Conservation (phyloP, 2,329 filamentous ascomycete genomes). For the Helicocarpus griseus region DNA sequence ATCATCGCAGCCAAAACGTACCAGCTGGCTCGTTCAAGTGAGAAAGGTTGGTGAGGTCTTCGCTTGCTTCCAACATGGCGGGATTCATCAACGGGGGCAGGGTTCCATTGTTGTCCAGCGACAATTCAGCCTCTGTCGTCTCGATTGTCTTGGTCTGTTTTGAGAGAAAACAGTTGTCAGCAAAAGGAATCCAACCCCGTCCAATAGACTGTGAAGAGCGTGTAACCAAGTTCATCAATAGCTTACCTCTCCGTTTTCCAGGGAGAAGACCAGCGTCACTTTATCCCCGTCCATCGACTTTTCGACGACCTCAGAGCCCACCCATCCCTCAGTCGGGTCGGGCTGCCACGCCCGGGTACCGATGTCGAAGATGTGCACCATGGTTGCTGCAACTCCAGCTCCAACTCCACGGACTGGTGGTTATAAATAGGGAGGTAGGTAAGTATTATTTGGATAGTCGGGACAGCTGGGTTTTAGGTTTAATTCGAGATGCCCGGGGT, state of each 20-base stretch:
- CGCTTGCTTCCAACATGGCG: conserved; percentile 93
- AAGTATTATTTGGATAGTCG: not conserved
- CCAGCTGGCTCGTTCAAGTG: conserved; percentile 97
- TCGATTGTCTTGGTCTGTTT: conserved; percentile 66
- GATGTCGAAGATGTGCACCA: conserved; percentile 93
- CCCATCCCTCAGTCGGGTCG: conserved; percentile 90
- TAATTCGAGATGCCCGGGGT: not conserved
- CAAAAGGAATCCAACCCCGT: conserved; percentile 13
- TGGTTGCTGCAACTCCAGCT: conserved; percentile 36
- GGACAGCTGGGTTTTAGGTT: conserved; percentile 8
- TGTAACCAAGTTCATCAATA: conserved; percentile 7
- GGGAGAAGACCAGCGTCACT: conserved; percentile 73
- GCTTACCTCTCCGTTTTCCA: conserved; percentile 85
- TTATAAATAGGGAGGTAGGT: not conserved
- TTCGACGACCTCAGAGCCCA: conserved; percentile 85
- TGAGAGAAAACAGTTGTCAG: conserved; percentile 2
- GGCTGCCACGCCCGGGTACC: conserved; percentile 98
- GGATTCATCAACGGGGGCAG: conserved; percentile 96
- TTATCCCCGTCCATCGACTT: conserved; percentile 79
- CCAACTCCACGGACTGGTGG: not conserved
- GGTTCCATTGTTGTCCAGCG: conserved; percentile 64
- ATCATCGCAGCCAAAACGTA: conserved; percentile 40
- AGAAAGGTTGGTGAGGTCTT: conserved; percentile 93
- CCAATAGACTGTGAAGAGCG: conserved; percentile 5
- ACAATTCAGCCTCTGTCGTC: conserved; percentile 65